Evolutionary conservation across 305 asterid genomes (phyloP).

Genomic region (Solanum chacoense): DNA sequence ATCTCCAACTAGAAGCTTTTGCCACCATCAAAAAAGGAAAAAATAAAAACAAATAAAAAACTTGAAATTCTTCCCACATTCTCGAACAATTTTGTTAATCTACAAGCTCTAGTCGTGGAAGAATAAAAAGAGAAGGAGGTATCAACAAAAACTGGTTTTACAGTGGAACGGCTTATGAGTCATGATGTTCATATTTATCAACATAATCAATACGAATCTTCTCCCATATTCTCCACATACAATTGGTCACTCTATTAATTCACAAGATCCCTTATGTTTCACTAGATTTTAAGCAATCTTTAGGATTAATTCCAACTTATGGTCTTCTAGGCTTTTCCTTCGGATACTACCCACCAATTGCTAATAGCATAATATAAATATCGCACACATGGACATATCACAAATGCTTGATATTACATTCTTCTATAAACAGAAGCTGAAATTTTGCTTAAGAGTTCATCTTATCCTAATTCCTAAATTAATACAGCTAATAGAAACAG

Average conservation of each 20-base stretch:
- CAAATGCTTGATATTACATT: background rate
- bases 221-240: background rate
- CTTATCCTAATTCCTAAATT: background rate
- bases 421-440: background rate
- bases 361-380: background rate
- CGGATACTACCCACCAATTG: background rate
- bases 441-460: background rate
- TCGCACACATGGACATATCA: background rate
- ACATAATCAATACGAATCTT: background rate
- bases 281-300: background rate
- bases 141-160: background rate
- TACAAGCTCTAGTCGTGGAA: background rate
- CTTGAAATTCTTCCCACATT: background rate
- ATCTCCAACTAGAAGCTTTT: constrained; percentile 1
- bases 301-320: background rate
- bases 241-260: background rate
- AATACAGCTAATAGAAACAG: background rate
- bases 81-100: background rate
- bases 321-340: background rate
- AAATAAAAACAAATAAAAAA: background rate
- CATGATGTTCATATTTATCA: background rate
- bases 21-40: background rate
- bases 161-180: background rate
- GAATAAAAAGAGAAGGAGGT: background rate
- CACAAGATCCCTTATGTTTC: background rate